These are phyloP conservation scores for Leccinellum luteum DNA, from an alignment of 768 basidiomycete species.

Conservation along the genomic window DNA sequence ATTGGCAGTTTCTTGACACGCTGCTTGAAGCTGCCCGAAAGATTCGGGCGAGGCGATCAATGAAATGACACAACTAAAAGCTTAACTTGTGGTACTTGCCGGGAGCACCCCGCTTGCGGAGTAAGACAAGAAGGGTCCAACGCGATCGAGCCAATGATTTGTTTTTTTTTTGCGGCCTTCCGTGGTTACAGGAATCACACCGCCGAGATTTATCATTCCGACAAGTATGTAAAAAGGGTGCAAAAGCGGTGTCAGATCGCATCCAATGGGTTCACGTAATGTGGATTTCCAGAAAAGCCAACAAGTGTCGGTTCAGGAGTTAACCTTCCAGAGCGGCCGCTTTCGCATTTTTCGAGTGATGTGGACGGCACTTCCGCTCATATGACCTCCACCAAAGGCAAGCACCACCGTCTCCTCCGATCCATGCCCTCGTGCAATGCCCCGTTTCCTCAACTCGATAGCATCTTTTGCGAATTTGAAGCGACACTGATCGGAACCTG, in stretches of 20 bases:
- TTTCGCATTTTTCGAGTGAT: constrained; percentile 85
- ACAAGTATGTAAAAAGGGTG: constrained; percentile 22
- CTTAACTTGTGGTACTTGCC: constrained; percentile 25
- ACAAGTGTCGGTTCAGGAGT: constrained; percentile 52
- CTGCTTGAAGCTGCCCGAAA: background rate
- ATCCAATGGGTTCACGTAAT: constrained; percentile 29
- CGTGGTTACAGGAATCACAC: constrained; percentile 1
- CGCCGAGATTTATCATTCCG: constrained; percentile 8
- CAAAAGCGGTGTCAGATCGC: constrained; percentile 17
- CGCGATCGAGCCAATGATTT: background rate
- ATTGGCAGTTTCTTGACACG: constrained; percentile 10
- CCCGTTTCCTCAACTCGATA: constrained; percentile 77
- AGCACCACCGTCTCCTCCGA: constrained; percentile 90
- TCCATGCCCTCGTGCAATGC: constrained; percentile 65
- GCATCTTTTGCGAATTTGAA: constrained; percentile 93
- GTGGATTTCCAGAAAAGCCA: constrained; percentile 15
- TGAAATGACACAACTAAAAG: constrained; percentile 26
- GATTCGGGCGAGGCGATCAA: constrained; percentile 19
- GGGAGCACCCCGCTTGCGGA: constrained; percentile 14
- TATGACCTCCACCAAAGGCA: constrained; percentile 74
- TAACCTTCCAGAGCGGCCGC: constrained; percentile 79
- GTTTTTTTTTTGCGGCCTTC: constrained; percentile 2
- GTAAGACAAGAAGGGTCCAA: background rate
- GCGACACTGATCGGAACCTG: constrained; percentile 80
- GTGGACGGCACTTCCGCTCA: constrained; percentile 75